A percentile compares a stretch with the other conserved stretches of the same genome.
These are phyloP conservation scores for Pseudocercospora fuligena DNA, from an alignment of 2,329 filamentous ascomycete genomes.

Conservation along the genomic window DNA sequence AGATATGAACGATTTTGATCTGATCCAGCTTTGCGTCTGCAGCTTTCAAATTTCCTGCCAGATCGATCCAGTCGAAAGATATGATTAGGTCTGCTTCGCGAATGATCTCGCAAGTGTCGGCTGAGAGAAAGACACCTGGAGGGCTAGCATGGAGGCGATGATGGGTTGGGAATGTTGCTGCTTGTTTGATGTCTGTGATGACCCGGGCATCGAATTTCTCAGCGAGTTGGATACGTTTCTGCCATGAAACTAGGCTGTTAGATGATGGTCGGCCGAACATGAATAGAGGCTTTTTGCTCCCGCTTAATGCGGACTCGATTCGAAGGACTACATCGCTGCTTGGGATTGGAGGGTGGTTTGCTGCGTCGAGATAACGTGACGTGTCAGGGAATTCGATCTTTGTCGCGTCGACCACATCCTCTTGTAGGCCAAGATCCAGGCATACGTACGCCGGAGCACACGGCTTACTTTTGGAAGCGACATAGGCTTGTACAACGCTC, in stretches of 20 bases:
- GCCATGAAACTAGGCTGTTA: conserved; percentile 15
- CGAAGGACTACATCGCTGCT: conserved; percentile 14
- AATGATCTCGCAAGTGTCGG: conserved; percentile 19
- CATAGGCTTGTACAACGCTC: conserved; percentile 25
- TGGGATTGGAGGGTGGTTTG: conserved; percentile 18
- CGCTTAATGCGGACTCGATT: conserved; percentile 17
- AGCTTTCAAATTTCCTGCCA: conserved; percentile 25
- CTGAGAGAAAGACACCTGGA: conserved; percentile 21
- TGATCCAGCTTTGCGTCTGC: conserved; percentile 14
- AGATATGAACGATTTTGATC: conserved; percentile 20
- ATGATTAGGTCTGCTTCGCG: conserved; percentile 28
- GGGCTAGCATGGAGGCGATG: conserved; percentile 21
- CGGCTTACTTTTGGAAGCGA: conserved; percentile 19
- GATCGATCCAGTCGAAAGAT: conserved; percentile 31
- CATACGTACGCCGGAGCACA: conserved; percentile 29
- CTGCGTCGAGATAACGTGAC: conserved; percentile 15
- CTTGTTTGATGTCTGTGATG: conserved; percentile 29
- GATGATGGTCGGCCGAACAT: conserved; percentile 24
- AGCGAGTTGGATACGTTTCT: conserved; percentile 23
- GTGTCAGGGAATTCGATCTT: conserved; percentile 22
- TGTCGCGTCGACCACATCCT: conserved; percentile 22
- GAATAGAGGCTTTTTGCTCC: conserved; percentile 24
- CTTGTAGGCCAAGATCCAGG: conserved; percentile 25
- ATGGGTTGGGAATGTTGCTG: conserved; percentile 24
- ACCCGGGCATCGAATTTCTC: conserved; percentile 27